Conservation (phyloP, 192 early-diverging fungal genomes). For the Coemansia sp. region DNA sequence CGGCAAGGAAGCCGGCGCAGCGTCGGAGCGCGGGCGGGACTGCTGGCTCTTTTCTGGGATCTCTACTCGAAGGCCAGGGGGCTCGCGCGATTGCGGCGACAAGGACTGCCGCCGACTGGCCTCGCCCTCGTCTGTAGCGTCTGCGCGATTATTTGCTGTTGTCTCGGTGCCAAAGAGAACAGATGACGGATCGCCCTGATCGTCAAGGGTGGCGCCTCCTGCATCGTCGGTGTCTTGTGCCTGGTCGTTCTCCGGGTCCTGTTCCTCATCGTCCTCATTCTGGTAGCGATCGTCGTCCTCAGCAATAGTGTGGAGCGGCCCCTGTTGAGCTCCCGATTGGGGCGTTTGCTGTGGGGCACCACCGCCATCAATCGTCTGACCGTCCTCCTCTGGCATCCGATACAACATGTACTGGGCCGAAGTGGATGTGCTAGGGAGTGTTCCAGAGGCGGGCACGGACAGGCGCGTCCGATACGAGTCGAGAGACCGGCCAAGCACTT, state of each 20-base stretch:
- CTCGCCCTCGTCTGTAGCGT: slow-evolving; percentile 1
- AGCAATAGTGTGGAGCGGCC: slow-evolving; percentile 39
- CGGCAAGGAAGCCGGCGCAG: not conserved
- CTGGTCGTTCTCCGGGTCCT: slow-evolving; percentile 6
- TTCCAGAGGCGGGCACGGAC: not conserved
- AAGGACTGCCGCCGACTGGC: not conserved
- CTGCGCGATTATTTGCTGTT: not conserved
- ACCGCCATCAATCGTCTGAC: slow-evolving; percentile 26
- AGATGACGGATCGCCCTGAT: not conserved
- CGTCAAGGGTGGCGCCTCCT: not conserved
- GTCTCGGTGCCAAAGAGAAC: not conserved
- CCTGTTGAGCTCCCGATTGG: slow-evolving; percentile 6
- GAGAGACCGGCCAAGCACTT: slow-evolving; percentile 44
- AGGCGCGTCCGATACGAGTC: slow-evolving; percentile 44
- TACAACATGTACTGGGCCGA: slow-evolving; percentile 51
- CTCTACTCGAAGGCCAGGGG: slow-evolving; percentile 35
- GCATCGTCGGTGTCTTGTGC: slow-evolving; percentile 1
- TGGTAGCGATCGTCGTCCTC: slow-evolving; percentile 32
- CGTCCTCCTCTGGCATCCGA: slow-evolving; percentile 47
- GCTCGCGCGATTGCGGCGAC: slow-evolving; percentile 13
- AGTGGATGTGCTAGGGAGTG: not conserved
- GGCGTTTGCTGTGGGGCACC: slow-evolving; percentile 24
- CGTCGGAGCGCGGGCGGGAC: slow-evolving; percentile 13
- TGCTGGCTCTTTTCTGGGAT: slow-evolving; percentile 19
- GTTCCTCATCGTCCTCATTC: slow-evolving; percentile 12